Evolutionary conservation across 306 rosid genomes (phyloP).

Genomic region (Quercus robur): DNA sequence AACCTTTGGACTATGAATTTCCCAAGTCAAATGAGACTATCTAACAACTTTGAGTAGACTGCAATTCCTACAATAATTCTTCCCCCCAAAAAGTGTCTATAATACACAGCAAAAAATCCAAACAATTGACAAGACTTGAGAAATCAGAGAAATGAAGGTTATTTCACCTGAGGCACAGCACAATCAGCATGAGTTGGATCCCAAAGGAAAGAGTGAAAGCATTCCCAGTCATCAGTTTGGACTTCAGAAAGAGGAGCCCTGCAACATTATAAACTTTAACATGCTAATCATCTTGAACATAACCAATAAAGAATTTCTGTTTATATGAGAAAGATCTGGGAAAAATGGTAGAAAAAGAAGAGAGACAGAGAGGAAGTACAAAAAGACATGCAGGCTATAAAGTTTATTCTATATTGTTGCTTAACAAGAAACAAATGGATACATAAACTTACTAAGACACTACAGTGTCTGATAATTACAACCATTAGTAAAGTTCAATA

Average conservation of each 20-base stretch:
- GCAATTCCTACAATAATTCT: background rate
- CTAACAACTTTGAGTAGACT: background rate
- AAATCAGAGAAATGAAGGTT: background rate
- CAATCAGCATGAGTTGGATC: slow-evolving; percentile 53
- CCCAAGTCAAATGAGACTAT: background rate
- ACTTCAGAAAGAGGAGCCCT: slow-evolving; percentile 58
- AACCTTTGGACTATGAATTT: background rate
- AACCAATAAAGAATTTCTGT: background rate
- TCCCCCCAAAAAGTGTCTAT: background rate
- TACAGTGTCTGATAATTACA: background rate
- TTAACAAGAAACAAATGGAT: background rate
- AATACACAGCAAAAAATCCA: background rate
- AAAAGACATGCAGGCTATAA: background rate
- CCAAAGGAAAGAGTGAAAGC: slow-evolving; percentile 51
- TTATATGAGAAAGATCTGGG: background rate
- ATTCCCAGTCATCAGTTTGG: slow-evolving; percentile 54
- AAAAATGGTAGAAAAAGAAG: background rate
- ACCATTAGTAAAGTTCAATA: background rate
- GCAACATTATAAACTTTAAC: slow-evolving; percentile 1
- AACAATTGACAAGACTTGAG: background rate
- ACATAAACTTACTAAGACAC: background rate
- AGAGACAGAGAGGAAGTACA: background rate
- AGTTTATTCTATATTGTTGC: background rate
- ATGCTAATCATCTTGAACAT: background rate
- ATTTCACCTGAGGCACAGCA: slow-evolving; percentile 49